phyloP scores from a whole-genome alignment of 2,329 filamentous ascomycete species.

The Talaromyces rugulosus region DNA sequence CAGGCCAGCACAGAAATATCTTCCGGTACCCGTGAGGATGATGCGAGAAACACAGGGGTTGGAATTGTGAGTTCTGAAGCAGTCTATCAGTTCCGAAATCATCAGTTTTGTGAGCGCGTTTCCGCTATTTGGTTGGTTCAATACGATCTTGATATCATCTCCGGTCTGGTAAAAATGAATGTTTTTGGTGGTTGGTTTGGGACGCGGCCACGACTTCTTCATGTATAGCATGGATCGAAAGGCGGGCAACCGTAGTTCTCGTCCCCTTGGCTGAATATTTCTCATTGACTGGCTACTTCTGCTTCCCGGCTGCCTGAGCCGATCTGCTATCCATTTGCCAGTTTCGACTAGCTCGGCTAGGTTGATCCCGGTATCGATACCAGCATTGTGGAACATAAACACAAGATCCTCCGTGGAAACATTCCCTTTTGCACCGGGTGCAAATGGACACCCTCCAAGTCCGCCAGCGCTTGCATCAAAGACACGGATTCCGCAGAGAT shows the following conservation, averaged over 20 bases:
- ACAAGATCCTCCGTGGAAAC: constrained; percentile 81
- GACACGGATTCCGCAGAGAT: constrained; percentile 71
- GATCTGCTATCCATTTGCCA: constrained; percentile 66
- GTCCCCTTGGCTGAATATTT: background rate
- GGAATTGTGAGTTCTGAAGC: constrained; percentile 20
- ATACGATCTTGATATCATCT: constrained; percentile 25
- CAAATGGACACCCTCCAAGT: constrained; percentile 79
- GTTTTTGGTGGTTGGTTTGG: constrained; percentile 16
- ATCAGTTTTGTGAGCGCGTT: constrained; percentile 37
- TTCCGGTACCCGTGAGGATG: constrained; percentile 32
- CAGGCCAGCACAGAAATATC: constrained; percentile 43
- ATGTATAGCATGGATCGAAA: constrained; percentile 4
- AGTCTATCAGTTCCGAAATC: constrained; percentile 27
- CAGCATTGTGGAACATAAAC: constrained; percentile 59
- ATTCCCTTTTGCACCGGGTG: constrained; percentile 80
- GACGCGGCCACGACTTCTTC: constrained; percentile 1
- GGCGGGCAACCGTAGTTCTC: background rate
- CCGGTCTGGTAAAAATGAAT: constrained; percentile 27
- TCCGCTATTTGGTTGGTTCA: constrained; percentile 36
- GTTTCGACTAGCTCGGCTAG: constrained; percentile 59
- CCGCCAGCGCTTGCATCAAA: constrained; percentile 80
- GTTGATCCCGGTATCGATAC: constrained; percentile 70
- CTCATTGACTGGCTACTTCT: constrained; percentile 6
- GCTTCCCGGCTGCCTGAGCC: constrained; percentile 67
- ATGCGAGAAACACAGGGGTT: constrained; percentile 32